Percentiles rank a stretch among this genome's conserved stretches.
These are phyloP conservation scores for Apium graveolens DNA, from an alignment of 129 eudicot genomes.

Conservation along the genomic window DNA sequence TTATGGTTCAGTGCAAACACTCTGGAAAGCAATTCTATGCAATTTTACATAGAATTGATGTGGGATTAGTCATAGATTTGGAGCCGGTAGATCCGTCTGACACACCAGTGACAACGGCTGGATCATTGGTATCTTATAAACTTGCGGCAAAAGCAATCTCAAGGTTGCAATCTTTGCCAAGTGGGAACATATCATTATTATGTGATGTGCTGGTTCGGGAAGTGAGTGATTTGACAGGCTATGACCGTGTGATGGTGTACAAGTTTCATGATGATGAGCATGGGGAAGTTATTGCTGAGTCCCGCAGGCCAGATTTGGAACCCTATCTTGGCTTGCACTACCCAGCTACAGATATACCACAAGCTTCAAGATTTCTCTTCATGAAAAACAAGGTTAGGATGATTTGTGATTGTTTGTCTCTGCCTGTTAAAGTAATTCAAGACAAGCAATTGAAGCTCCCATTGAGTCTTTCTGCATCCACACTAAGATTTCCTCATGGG, in stretches of 20 bases:
- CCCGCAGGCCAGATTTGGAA: conserved; percentile 43
- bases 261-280: conserved; percentile 91
- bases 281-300: conserved; percentile 80
- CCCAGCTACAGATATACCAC: conserved; percentile 92
- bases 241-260: conserved; percentile 87
- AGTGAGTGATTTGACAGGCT: conserved; percentile 67
- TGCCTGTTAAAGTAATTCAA: conserved; percentile 60
- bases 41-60: conserved; percentile 68
- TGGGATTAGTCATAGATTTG: conserved; percentile 68
- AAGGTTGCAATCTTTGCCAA: conserved; percentile 60
- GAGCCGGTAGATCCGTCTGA: conserved; percentile 81
- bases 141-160: conserved; percentile 81
- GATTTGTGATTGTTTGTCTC: conserved; percentile 78
- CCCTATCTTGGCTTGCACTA: conserved; percentile 87
- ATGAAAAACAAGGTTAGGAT: conserved; percentile 78
- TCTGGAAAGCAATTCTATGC: conserved; percentile 88
- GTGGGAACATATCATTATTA: conserved; percentile 57
- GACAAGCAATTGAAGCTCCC: conserved; percentile 53
- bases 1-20: conserved; percentile 53
- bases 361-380: conserved; percentile 83
- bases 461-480: conserved; percentile 64
- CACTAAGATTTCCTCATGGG: conserved; percentile 78
- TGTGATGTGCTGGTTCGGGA: conserved; percentile 79
- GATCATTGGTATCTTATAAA: conserved; percentile 70
- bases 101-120: conserved; percentile 66